Base-by-base conservation (phyloP, 345 rosid species). In the Theobroma cacao region DNA sequence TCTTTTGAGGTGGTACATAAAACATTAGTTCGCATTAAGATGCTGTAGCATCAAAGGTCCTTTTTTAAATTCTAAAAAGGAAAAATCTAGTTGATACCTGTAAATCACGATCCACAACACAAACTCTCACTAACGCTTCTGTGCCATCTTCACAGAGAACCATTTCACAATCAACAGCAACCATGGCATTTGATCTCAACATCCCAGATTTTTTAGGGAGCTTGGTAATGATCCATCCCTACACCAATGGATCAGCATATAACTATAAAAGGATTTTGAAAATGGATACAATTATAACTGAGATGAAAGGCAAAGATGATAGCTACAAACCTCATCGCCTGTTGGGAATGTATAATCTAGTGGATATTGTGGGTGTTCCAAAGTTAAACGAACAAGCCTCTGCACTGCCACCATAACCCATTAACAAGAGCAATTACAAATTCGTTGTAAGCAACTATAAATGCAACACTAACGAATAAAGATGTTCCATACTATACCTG, bases 141-240 rank as follows among this genome's bases (percentile, higher is more conserved):
- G 88, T 91, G 38, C 99, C 97, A 89, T 94, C 98, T 68, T 90
- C 87, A 85, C 97, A 94, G 6, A 87, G 91, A 85, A 96, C 99
- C 99, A 96, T 96, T 92, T 94, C 99, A 87, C 99, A 96, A 80
- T 94, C 99, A 81, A 96, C 86, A 77, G 99, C 94, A 72, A 87
- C n/a, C 85, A 96, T 85, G 22, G 55, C 31, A 40, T 83, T 89
- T 36, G 89, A 87, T 40, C 52, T 86, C 76, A 80, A 52, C 79
- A 75, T 77, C 89, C 85, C 86, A 36, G 91, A 80, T 72, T 64
- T 85, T 79, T 86, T 83, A 62, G 86, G 79, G 59, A 79, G 55
- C 79, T 86, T 86, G 10, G 86, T 88, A 45, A 89, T 87, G 61
- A 86, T 79, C 99, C 99, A 96, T 36, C 81, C 97, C 98, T 94